phyloP scores from a whole-genome alignment of 768 basidiomycete species.

The Amanita muscaria region DNA sequence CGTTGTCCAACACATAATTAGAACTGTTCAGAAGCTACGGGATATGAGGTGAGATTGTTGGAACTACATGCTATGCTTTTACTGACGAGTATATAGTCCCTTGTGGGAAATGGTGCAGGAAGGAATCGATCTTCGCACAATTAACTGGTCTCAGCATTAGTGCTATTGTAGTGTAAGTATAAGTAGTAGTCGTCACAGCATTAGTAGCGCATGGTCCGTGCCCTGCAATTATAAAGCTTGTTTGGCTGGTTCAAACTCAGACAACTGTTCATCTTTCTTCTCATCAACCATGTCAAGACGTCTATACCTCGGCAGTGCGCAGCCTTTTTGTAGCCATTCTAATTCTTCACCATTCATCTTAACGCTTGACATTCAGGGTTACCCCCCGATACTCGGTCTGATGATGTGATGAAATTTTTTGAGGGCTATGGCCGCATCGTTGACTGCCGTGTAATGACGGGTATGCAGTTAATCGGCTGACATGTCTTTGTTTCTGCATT shows the following conservation, averaged over 20 bases:
- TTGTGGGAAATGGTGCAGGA: constrained; percentile 99
- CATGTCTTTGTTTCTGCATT: background rate
- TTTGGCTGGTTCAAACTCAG: constrained; percentile 39
- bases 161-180: constrained; percentile 18
- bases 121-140: constrained; percentile 91
- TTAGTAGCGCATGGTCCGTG: constrained; percentile 29
- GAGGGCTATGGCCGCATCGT: constrained; percentile 83
- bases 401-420: constrained; percentile 84
- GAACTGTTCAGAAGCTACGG: constrained; percentile 77
- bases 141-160: constrained; percentile 90
- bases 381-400: constrained; percentile 73
- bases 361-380: constrained; percentile 41
- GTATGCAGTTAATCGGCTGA: constrained; percentile 25
- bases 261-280: constrained; percentile 24
- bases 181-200: background rate
- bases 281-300: constrained; percentile 61
- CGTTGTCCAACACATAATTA: constrained; percentile 80
- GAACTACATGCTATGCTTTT: constrained; percentile 1
- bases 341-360: background rate
- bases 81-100: constrained; percentile 42
- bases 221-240: constrained; percentile 22
- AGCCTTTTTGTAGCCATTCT: constrained; percentile 4
- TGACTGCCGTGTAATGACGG: constrained; percentile 93
- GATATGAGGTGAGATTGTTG: constrained; percentile 70
- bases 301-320: constrained; percentile 78